Conservation (phyloP, 2,329 filamentous ascomycete genomes). For the Alternaria viburni region DNA sequence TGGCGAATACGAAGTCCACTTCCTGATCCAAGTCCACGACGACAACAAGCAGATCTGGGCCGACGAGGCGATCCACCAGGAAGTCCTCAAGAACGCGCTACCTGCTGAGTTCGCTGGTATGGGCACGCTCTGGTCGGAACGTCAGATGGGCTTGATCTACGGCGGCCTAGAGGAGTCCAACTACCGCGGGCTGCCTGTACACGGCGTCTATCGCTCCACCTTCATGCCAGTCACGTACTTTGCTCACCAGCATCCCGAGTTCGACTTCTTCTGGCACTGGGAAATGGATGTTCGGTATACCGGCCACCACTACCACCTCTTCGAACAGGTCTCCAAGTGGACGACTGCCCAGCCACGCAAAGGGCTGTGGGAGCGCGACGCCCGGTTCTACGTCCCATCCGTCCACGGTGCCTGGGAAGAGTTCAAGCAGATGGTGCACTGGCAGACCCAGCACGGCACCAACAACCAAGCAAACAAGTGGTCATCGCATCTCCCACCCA, state of each 20-base stretch:
- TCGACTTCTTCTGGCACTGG: conserved; percentile 93
- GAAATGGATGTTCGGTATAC: conserved; percentile 93
- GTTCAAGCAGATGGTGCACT: conserved; percentile 69
- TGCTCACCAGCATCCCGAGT: conserved; percentile 84
- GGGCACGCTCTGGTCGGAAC: conserved; percentile 60
- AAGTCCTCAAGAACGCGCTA: conserved; percentile 61
- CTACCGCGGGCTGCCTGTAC: conserved; percentile 68
- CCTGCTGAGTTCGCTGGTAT: conserved; percentile 59
- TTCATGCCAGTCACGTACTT: conserved; percentile 97
- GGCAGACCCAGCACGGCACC: conserved; percentile 64
- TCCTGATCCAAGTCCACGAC: conserved; percentile 85
- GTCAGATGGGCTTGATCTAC: conserved; percentile 62
- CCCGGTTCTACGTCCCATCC: conserved; percentile 76
- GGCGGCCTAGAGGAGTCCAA: conserved; percentile 57
- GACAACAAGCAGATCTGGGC: conserved; percentile 81
- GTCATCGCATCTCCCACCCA: conserved; percentile 47
- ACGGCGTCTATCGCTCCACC: conserved; percentile 73
- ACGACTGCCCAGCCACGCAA: conserved; percentile 70
- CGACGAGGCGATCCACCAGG: conserved; percentile 74
- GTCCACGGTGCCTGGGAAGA: conserved; percentile 75
- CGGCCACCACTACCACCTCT: conserved; percentile 84
- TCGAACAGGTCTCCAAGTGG: conserved; percentile 71
- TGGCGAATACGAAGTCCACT: conserved; percentile 82
- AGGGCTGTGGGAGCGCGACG: conserved; percentile 78
- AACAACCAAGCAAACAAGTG: conserved; percentile 54